Evolutionary conservation across 2,329 filamentous ascomycete genomes (phyloP), one percentile per base, ranked within the genome.

Genomic region (Exophiala xenobiotica): DNA sequence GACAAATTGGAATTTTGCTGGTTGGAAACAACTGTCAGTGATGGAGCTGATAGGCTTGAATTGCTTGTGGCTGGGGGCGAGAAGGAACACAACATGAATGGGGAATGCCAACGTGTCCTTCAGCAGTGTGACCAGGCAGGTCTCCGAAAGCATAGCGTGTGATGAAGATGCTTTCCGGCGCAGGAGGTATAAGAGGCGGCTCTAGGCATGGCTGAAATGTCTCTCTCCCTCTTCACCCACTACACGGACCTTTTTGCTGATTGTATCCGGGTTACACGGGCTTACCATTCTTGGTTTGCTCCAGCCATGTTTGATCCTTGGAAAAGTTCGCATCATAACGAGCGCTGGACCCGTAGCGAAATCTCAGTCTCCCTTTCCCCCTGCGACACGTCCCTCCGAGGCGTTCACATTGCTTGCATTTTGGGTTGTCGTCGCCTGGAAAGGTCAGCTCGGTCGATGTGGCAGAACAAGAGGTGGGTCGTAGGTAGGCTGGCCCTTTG

Each of bases 1-100:
- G 41, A 61, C 58, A 33, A 62, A 59, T 53, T 62, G 60, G 33
- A 62, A 55, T 47, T 57, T 62, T 3, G 56, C 60, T 62, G 43
- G 18, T 43, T 20, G 33, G 26, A 23, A 27, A 43, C 33, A 18
- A 24, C 14, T 9, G 49, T 56, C 41, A 56, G 49, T 29, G 44
- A 14, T 8, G 12, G 26, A 24, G 8, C 40, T 49, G 33, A 49
- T 49, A 49, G 53, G 53, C 38, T 22, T 16, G 37, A 12, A 37
- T 26, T 39, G 41, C 38, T 42, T 26, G 27, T 29, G 20, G 39
- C 26, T 24, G 46, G 7, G 33, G 42, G 19, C 22, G 31, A 31
- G 7, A 27, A 24, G 37, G 51, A 18, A 53, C 45, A 48, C 44
- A 42, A 23, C 50, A 29, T 54, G 18, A 41, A 46, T 22, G 41